Base-by-base conservation (phyloP, 1,139 yeast species). In the Diutina catenulata region DNA sequence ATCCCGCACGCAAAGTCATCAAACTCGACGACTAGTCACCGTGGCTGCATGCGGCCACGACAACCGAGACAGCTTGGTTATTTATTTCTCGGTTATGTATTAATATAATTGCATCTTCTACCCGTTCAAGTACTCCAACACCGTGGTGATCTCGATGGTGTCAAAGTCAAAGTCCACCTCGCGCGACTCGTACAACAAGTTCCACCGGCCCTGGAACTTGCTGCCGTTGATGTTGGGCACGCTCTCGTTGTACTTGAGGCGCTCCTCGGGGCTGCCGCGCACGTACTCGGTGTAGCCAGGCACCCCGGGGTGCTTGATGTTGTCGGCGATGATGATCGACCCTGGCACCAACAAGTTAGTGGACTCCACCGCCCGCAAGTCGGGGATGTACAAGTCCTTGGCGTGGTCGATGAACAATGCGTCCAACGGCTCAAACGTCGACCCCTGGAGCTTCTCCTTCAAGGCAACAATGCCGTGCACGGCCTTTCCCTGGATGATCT, bases 391-490 rank as follows among this genome's bases (percentile, higher is more conserved):
- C 32, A 49, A 38, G 18, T 53, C 55, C 42, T 63, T 62, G 48
- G 55, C 52, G 44, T 68, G 74, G 47, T 69, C 71, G 39, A 70
- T 55, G 42, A 68, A 61, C 2, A 64, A 47, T 36, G 67, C 52
- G 39, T 65, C 71, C 11, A 59, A 47, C 0, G 56, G 45, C 4
- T 42, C 41, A 26, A 44, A 42, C 14, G 39, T 20, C 6, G 40
- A 28, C 29, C 32, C 32, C 32, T 40, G 36, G 13, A 56, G 42
- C 10, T 42, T 36, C 9, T 48, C 46, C 29, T 51, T 55, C 37
- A 62, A 58, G 4, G 42, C 45, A 3, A 56, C 57, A 18, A 67
- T 49, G 0, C 54, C 47, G 15, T 53, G 48, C 1, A 56, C 49
- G 0, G 70, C 68, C 16, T 55, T 53, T 0, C 73, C 73, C 0